phyloP scores from a whole-genome alignment of 208 protist species.

The Crithidia expoeki region DNA sequence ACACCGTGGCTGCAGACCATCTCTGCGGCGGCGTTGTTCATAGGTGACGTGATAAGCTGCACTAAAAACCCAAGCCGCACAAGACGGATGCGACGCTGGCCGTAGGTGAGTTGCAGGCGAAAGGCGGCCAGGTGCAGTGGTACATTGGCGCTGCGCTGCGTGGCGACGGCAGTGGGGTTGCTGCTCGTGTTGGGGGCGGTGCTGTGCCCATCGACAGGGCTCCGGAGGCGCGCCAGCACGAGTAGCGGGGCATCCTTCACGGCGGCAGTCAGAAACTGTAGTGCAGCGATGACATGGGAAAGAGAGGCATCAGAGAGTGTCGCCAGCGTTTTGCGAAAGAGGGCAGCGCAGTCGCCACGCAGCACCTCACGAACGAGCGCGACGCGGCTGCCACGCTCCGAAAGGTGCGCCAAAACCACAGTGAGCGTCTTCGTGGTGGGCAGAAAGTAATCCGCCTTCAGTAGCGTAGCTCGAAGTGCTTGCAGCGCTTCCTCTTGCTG shows the following conservation, averaged over 20 bases:
- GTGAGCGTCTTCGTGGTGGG: constrained; percentile 58
- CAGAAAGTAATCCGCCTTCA: constrained; percentile 43
- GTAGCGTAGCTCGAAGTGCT: constrained; percentile 55
- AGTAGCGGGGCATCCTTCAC: constrained; percentile 66
- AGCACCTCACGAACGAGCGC: constrained; percentile 69
- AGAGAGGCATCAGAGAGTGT: constrained; percentile 61
- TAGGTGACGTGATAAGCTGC: constrained; percentile 58
- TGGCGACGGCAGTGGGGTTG: neutral
- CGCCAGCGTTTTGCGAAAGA: constrained; percentile 54
- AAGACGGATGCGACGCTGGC: constrained; percentile 74
- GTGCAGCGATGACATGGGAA: constrained; percentile 42
- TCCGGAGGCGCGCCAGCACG: constrained; percentile 71
- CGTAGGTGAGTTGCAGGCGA: constrained; percentile 77
- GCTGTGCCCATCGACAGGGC: constrained; percentile 21
- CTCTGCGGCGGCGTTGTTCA: constrained; percentile 39
- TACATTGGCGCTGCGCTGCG: constrained; percentile 36
- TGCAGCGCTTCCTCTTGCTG: constrained; percentile 65
- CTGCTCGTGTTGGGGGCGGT: neutral
- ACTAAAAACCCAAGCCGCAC: constrained; percentile 69
- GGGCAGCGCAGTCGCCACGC: constrained; percentile 56
- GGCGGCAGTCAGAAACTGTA: constrained; percentile 66
- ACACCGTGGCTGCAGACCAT: constrained; percentile 74
- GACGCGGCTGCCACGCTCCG: constrained; percentile 31
- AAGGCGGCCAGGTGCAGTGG: constrained; percentile 80
- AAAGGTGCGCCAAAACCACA: constrained; percentile 24